phyloP scores from a whole-genome alignment of 1,284 basidiomycete genomes.

The Leucoagaricus sp. region DNA sequence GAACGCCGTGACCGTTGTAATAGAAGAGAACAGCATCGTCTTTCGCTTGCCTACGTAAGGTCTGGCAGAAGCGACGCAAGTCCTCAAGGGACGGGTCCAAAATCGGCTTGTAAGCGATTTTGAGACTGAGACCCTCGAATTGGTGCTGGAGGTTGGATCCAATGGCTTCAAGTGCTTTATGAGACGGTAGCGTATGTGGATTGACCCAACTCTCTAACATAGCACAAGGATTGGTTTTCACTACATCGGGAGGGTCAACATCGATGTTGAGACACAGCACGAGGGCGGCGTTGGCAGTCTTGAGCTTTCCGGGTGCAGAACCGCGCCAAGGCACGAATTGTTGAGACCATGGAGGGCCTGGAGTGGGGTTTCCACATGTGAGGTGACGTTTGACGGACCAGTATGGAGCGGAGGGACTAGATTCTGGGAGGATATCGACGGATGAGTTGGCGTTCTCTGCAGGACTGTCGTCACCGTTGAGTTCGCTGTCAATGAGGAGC shows the following conservation, averaged over 20 bases:
- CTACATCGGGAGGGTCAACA: slow-evolving; percentile 95
- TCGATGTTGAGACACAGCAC: slow-evolving; percentile 97
- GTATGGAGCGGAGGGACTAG: slow-evolving; percentile 66
- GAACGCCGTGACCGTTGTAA: slow-evolving; percentile 98
- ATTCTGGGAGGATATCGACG: slow-evolving; percentile 45
- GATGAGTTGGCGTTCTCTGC: slow-evolving; percentile 33
- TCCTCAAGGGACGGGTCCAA: slow-evolving; percentile 97
- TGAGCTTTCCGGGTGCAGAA: slow-evolving; percentile 78
- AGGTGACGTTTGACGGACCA: slow-evolving; percentile 87
- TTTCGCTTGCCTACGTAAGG: slow-evolving; percentile 85
- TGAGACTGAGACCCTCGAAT: slow-evolving; percentile 92
- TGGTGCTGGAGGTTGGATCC: slow-evolving; percentile 93
- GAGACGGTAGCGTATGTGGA: slow-evolving; percentile 84
- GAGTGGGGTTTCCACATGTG: slow-evolving; percentile 84
- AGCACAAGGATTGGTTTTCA: slow-evolving; percentile 97
- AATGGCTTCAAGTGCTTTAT: slow-evolving; percentile 89
- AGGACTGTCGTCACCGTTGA: slow-evolving; percentile 28
- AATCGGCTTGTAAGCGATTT: slow-evolving; percentile 90
- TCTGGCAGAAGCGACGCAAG: slow-evolving; percentile 87
- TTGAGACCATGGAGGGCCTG: slow-evolving; percentile 61
- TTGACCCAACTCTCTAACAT: slow-evolving; percentile 98
- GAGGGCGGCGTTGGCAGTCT: slow-evolving; percentile 91
- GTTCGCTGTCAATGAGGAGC: slow-evolving; percentile 28
- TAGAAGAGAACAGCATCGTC: slow-evolving; percentile 96
- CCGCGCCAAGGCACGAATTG: slow-evolving; percentile 79